Evolutionary conservation across 306 rosid genomes (phyloP).

Genomic region (Ochetophila trinervis): DNA sequence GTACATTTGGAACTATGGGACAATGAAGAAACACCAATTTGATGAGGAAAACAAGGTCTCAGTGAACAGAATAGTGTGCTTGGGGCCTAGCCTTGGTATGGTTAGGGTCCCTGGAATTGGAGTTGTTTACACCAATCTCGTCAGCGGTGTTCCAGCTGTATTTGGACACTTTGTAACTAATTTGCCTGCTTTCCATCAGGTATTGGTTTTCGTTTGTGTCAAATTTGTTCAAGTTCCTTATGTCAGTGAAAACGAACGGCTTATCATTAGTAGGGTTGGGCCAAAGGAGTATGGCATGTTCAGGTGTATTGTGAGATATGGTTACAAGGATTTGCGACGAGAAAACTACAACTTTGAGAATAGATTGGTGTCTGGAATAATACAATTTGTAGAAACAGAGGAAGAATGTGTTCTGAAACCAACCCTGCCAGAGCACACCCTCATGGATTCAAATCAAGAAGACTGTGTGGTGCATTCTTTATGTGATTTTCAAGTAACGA

Average conservation of each 20-base stretch:
- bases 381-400: conserved; percentile 61
- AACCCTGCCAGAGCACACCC: conserved; percentile 27
- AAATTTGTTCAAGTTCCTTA: conserved; percentile 59
- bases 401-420: conserved; percentile 29
- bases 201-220: conserved; percentile 57
- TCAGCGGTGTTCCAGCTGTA: conserved; percentile 49
- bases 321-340: conserved; percentile 70
- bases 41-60: conserved; percentile 74
- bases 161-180: conserved; percentile 70
- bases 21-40: conserved; percentile 59
- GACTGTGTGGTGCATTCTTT: conserved; percentile 30
- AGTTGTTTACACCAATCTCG: conserved; percentile 49
- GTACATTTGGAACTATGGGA: conserved; percentile 70
- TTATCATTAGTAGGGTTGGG: conserved; percentile 58
- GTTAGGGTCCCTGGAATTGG: conserved; percentile 69
- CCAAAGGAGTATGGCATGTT: conserved; percentile 64
- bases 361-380: conserved; percentile 42
- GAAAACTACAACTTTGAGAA: conserved; percentile 65
- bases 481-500: conserved; percentile 18
- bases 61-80: conserved; percentile 39
- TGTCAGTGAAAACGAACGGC: conserved; percentile 43
- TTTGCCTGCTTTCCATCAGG: conserved; percentile 66
- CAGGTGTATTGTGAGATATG: conserved; percentile 70
- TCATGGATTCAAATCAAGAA: conserved; percentile 11
- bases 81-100: conserved; percentile 61